Evolutionary conservation across 768 basidiomycete genomes (phyloP).

Genomic region (Boletus subparvulus): DNA sequence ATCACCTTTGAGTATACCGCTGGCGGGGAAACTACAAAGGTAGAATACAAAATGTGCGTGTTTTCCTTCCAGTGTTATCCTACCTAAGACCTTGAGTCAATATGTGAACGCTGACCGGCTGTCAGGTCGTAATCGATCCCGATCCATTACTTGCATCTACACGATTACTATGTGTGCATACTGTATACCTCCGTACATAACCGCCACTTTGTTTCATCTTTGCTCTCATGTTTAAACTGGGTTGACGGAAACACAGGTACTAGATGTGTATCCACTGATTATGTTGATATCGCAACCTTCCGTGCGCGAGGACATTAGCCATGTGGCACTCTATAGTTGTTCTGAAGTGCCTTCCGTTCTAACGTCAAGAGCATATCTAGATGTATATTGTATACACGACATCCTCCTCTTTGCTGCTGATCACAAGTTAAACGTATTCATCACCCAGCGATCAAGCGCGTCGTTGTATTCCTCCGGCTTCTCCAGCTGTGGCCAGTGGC

Average conservation of each 20-base stretch:
- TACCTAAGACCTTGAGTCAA: conserved; percentile 9
- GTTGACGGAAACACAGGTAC: conserved; percentile 27
- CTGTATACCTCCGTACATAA: conserved; percentile 14
- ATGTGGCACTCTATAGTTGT: not conserved
- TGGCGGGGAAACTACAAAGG: conserved; percentile 28
- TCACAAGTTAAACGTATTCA: conserved; percentile 19
- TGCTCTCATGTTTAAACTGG: not conserved
- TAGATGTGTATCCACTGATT: conserved; percentile 18
- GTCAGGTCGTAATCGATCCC: conserved; percentile 65
- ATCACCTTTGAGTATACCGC: conserved; percentile 76
- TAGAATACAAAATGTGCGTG: conserved; percentile 89
- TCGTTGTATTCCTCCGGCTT: conserved; percentile 35
- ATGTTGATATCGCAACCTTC: conserved; percentile 3
- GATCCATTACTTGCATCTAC: conserved; percentile 4
- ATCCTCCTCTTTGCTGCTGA: not conserved
- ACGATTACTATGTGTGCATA: not conserved
- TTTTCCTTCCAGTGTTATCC: conserved; percentile 21
- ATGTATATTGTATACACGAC: not conserved
- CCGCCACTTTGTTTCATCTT: not conserved
- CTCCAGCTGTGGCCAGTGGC: conserved; percentile 41
- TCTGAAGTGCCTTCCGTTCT: no score
- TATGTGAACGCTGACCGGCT: conserved; percentile 56
- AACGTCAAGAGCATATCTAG: not conserved
- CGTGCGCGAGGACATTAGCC: not conserved
- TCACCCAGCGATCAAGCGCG: conserved; percentile 36